Evolutionary conservation across 371 early-diverging fungal species (phyloP).

Genomic region (Capillidium rhysosporum): DNA sequence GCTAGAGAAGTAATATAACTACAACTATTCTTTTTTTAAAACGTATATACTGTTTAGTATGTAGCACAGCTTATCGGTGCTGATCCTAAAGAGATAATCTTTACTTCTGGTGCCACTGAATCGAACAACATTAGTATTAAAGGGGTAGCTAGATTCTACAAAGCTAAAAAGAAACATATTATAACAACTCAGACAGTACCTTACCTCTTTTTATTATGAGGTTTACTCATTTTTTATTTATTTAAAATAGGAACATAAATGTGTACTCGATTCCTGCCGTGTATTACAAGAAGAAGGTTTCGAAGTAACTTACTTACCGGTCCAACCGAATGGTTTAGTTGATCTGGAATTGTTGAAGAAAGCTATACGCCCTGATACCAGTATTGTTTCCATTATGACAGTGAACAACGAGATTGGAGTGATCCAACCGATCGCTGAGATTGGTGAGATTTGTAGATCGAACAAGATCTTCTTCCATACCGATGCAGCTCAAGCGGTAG

Average conservation of each 20-base stretch:
- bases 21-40: background rate
- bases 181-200: constrained; percentile 89
- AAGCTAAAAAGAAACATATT: constrained; percentile 87
- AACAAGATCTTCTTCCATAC: constrained; percentile 92
- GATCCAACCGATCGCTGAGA: constrained; percentile 89
- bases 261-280: constrained; percentile 97
- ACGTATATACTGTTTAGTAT: constrained; percentile 24
- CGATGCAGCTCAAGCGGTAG: constrained; percentile 99
- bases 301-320: constrained; percentile 95
- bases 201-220: background rate
- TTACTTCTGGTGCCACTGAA: constrained; percentile 99
- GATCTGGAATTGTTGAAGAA: constrained; percentile 54
- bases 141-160: constrained; percentile 94
- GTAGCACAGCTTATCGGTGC: constrained; percentile 87
- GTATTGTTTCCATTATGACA: constrained; percentile 91
- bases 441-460: constrained; percentile 74
- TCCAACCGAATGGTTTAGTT: constrained; percentile 70
- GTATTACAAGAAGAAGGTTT: constrained; percentile 93
- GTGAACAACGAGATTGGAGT: constrained; percentile 99
- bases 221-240: background rate
- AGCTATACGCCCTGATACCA: constrained; percentile 85
- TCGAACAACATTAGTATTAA: constrained; percentile 94
- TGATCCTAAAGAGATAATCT: constrained; percentile 96
- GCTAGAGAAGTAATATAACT: constrained; percentile 48
- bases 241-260: constrained; percentile 86